A percentile compares a stretch with the other conserved stretches of the same genome.
Conservation (phyloP, 345 rosid species). For the Luvunga scandens region DNA sequence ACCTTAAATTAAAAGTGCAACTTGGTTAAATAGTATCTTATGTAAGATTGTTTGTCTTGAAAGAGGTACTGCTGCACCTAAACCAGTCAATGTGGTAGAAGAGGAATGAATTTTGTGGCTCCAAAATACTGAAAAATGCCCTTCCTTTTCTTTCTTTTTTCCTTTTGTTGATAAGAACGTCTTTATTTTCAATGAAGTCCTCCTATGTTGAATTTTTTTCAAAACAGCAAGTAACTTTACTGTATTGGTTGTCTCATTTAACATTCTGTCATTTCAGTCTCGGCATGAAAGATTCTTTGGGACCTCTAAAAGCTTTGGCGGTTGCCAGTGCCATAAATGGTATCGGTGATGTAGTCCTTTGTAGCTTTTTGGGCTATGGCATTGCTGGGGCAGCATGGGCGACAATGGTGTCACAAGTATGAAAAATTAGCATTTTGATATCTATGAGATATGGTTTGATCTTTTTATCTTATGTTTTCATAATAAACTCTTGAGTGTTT, state of each 20-base stretch:
- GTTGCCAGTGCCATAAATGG: slow-evolving; percentile 75
- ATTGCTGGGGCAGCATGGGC: slow-evolving; percentile 98
- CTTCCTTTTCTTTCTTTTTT: not conserved
- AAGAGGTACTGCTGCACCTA: not conserved
- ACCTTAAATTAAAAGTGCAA: not conserved
- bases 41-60: not conserved
- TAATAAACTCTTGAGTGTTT: not conserved
- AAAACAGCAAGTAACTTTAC: not conserved
- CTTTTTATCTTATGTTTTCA: not conserved
- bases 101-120: not conserved
- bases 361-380: slow-evolving; percentile 76
- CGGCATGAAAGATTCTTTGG: slow-evolving; percentile 96
- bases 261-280: slow-evolving; percentile 47
- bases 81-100: not conserved
- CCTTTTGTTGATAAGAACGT: not conserved
- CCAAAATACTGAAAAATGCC: not conserved
- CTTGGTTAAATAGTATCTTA: not conserved
- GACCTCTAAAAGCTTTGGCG: slow-evolving; percentile 90
- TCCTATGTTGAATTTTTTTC: not conserved
- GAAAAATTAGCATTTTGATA: slow-evolving; percentile 3
- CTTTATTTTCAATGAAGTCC: not conserved
- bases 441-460: not conserved
- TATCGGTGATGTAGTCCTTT: slow-evolving; percentile 71
- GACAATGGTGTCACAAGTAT: slow-evolving; percentile 82
- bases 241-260: not conserved